Base-by-base conservation (phyloP, 768 basidiomycete species). In the Dendrothele bispora region DNA sequence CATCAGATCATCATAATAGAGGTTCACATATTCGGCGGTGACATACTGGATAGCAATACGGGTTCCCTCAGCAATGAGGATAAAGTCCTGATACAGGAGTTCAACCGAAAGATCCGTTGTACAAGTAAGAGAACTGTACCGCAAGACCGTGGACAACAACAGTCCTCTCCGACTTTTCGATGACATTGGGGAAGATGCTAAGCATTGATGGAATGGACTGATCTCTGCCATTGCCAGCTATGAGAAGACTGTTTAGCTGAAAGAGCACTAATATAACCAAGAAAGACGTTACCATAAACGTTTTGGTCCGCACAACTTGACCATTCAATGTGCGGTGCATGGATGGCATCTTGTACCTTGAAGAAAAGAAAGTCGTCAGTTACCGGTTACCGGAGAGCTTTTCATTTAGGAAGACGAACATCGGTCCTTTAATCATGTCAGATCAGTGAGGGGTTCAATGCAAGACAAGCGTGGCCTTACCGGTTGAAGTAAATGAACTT, bases 111-210 rank as follows among this genome's bases (percentile, higher is more conserved):
- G 25, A 26, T 38, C 43, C 21, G 50, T 22, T 39, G 2, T 34
- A 12, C 6, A 6, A n/a, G 14, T 20, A 34, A 58, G 46, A 63
- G 62, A 70, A 53, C 69, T 65, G n/a, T 74, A 72, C 86, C 69
- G 53, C 81, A 48, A 86, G 71, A 3, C 84, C 85, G 47, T 88
- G 84, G 4, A 81, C 80, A 35, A 88, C 81, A 25, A 88, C 78
- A 0, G 72, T 76, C 43, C 84, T 69, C 39, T 76, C 71, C 39
- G 72, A 85, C 65, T 84, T 84, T 59, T 86, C 84, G 50, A 87
- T 86, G 48, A 84, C 84, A 50, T 73, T 83, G 1, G 84, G 82
- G 1, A 87, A 69, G 3, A 86, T 80, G 10, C 78, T 82, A 42
- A 86, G 68, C 1, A 76, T 77, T 2, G 84, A 78, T 0, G 83